Evolutionary conservation across 1,284 basidiomycete genomes (phyloP), one percentile per base, ranked within the genome.

Genomic region (Ustilago sp.): DNA sequence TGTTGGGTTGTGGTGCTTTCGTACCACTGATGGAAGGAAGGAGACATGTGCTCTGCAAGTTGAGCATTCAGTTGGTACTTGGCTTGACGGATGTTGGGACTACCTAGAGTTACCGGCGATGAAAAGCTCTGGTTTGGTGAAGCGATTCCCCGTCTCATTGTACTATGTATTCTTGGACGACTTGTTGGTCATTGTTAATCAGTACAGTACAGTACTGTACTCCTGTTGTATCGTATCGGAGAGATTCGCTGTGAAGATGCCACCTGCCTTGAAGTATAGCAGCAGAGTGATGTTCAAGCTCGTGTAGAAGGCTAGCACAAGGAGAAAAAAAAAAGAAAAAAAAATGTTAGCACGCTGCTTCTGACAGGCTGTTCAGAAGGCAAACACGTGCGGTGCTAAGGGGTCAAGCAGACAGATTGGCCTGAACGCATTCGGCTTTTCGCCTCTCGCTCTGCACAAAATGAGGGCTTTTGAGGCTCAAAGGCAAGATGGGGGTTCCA

Each of bases 1-100:
- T 84, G 69, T 67, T 84, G 15, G 77, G 81, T n/a, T 84, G 82
- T 55, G 82, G 81, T 31, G 59, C 67, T 5, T 84, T 84, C 50
- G 60, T 67, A 4, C 74, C 80, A 32, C 62, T 80, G 19, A 70
- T 63, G 63, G 80, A 83, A 38, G 69, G 58, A 8, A 57, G 74
- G 17, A 60, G 81, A 2, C 63, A 83, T 39, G 65, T 67, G 12
- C 60, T 83, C 3, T 80, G 77, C 61, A 81, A 80, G 56, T 69
- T 83, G 34, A 68, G 69, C 55, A 80, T 79, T 8, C 68, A 79
- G 35, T 39, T 83, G n/a, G 74, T 83, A 13, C 74, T 74, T 15
- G 80, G 77, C 5, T 64, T 83, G 8, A 81, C 82, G 8, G 82
- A 83, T 48, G 77, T 77, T 8, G 80, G 77, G 45, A 79, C 81